Evolutionary conservation across 139 green algal genomes (phyloP), one percentile per base, ranked within the genome.

Genomic region (Coccomyxa sp.): DNA sequence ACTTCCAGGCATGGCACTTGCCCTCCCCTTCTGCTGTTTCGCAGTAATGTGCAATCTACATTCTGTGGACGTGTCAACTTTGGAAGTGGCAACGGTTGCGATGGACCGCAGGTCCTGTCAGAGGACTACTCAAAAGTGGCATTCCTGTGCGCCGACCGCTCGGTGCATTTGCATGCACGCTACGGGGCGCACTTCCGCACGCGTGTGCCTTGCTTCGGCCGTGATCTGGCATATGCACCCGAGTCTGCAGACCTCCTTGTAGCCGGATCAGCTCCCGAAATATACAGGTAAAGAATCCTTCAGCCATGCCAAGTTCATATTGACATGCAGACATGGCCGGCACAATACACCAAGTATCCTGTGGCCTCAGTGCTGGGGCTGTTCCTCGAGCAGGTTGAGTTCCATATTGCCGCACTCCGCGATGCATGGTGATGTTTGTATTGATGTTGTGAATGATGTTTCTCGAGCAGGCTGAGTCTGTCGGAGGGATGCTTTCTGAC

Each of bases 121-220:
- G 96, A 98, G 0, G 97, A 99, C 88, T 99, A 97, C 89, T 93
- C 88, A 71, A 99, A 99, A 85, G 85, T 94, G 0, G 97, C 92
- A 10, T 97, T 99, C 83, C 86, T 99, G 23, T 98, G 95, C 85
- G 85, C 85, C 13, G 97, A 99, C 87, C 89, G 90, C 83, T 93
- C 86, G 57, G 27, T 99, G 16, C 84, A 82, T 32, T 95, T 99
- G 81, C 97, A 99, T 85, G 96, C 97, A 15, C 89, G 91, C 63
- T 99, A 96, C 86, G 97, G 97, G 58, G 84, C 86, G 13, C 96
- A 99, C 89, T 95, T 97, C 91, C 92, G 91, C 66, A 93, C 87
- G 0, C 88, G 96, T 16, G 85, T 95, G 28, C 93, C 93, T 28
- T 87, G 85, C 71, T 84, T 87, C 80, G 96, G 96, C 38, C 89